Percentiles rank a stretch among this genome's conserved stretches.
These are phyloP conservation scores for Penicillium turbatum DNA, from an alignment of 495 filamentous ascomycete genomes.

Conservation along the genomic window DNA sequence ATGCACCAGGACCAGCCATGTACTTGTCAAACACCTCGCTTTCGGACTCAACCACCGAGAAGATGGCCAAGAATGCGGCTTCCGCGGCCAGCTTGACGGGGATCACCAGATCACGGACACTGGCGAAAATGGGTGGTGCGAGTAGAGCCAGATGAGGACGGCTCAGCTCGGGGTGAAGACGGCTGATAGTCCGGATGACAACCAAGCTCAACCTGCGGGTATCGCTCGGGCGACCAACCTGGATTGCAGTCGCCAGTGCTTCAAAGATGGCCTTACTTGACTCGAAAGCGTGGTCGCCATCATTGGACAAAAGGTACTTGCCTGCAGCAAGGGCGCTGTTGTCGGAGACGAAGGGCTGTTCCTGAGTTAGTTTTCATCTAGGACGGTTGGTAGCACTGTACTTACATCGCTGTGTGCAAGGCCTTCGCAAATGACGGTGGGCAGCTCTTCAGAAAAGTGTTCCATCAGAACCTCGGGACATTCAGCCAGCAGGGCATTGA, in stretches of 20 bases:
- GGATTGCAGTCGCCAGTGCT: constrained; percentile 65
- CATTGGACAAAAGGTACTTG: constrained; percentile 76
- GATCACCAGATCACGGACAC: constrained; percentile 89
- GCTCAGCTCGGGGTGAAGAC: constrained; percentile 68
- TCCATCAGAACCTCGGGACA: constrained; percentile 63
- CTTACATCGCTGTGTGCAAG: constrained; percentile 70
- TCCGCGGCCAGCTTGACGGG: constrained; percentile 94
- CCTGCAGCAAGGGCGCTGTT: constrained; percentile 92
- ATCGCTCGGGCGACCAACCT: constrained; percentile 71
- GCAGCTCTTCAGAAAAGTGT: constrained; percentile 64
- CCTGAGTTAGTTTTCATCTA: constrained; percentile 15
- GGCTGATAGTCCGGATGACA: constrained; percentile 76
- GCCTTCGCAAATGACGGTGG: constrained; percentile 72
- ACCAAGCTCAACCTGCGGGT: constrained; percentile 87
- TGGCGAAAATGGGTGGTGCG: constrained; percentile 79
- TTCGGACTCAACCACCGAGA: constrained; percentile 84
- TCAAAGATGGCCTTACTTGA: constrained; percentile 74
- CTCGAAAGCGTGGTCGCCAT: constrained; percentile 49
- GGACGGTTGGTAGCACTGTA: background rate
- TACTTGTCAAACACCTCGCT: constrained; percentile 88
- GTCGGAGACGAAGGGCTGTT: constrained; percentile 74
- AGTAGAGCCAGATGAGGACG: constrained; percentile 74
- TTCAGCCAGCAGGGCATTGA: constrained; percentile 85
- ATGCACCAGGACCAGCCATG: constrained; percentile 57
- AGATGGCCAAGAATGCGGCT: constrained; percentile 91